These are phyloP conservation scores for Gynostemma pentaphyllum DNA, from an alignment of 306 rosid species.

Conservation along the genomic window DNA sequence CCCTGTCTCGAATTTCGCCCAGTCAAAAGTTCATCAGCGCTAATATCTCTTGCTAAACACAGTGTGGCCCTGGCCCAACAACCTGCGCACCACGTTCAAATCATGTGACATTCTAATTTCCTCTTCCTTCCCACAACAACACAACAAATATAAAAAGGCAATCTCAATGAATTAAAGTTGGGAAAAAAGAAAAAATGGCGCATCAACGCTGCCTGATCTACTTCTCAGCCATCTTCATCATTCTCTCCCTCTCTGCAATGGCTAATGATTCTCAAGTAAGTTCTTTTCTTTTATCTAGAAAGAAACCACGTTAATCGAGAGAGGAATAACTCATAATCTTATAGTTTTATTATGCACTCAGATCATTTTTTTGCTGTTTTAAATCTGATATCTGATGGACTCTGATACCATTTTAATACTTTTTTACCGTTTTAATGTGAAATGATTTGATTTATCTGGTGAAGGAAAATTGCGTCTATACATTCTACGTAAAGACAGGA, in stretches of 20 bases:
- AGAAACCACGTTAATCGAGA: too few relatives aligned
- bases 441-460: neutral
- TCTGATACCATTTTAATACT: too few relatives aligned
- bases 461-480: neutral
- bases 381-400: too few relatives aligned
- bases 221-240: neutral
- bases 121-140: neutral
- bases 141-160: too few relatives aligned
- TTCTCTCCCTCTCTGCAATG: neutral
- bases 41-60: neutral
- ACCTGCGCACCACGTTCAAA: neutral
- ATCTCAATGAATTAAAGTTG: too few relatives aligned
- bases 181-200: neutral
- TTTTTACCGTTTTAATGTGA: too few relatives aligned
- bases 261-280: neutral
- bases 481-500: slow-evolving; percentile 1
- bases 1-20: too few relatives aligned
- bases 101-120: neutral
- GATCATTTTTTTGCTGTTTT: too few relatives aligned
- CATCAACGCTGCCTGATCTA: neutral
- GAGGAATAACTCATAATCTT: too few relatives aligned
- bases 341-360: too few relatives aligned
- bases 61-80: neutral
- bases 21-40: neutral
- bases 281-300: neutral